phyloP scores from a whole-genome alignment of 1,284 basidiomycete species.

The Trichosporon inkin region DNA sequence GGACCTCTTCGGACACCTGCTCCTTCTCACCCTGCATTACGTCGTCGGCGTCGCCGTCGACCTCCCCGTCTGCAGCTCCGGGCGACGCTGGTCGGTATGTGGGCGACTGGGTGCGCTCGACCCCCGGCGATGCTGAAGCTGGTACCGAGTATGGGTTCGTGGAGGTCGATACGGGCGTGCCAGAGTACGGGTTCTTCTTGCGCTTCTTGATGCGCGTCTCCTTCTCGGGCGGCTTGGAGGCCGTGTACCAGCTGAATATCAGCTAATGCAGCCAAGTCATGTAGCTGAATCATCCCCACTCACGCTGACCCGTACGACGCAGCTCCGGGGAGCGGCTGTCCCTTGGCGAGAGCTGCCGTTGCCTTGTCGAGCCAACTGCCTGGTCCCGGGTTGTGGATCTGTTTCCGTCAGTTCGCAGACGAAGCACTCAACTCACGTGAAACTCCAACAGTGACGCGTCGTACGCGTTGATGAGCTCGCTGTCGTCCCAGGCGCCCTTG shows the following conservation, averaged over 20 bases:
- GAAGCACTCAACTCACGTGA: constrained; percentile 33
- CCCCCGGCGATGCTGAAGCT: not conserved
- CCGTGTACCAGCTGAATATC: constrained; percentile 22
- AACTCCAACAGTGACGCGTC: constrained; percentile 49
- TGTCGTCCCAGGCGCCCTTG: constrained; percentile 45
- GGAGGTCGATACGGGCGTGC: not conserved
- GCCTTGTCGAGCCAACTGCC: constrained; percentile 51
- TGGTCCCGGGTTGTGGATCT: constrained; percentile 49
- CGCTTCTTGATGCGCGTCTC: not conserved
- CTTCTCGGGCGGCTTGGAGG: constrained; percentile 17
- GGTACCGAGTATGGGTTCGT: not conserved
- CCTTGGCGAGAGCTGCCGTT: constrained; percentile 43
- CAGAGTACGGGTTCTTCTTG: constrained; percentile 12
- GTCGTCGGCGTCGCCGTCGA: constrained; percentile 8
- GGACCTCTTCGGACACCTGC: not conserved
- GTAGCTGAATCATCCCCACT: constrained; percentile 14
- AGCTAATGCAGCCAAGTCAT: not conserved
- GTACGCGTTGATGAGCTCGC: constrained; percentile 45
- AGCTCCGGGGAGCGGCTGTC: constrained; percentile 39
- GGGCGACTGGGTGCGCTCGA: constrained; percentile 9
- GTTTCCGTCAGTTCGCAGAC: constrained; percentile 5
- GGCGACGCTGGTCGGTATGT: constrained; percentile 22
- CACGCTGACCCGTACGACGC: constrained; percentile 37
- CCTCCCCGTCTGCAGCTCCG: not conserved
- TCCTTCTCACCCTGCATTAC: not conserved